phyloP scores from a whole-genome alignment of 1,139 yeast genomes.

The Pichia terricola region DNA sequence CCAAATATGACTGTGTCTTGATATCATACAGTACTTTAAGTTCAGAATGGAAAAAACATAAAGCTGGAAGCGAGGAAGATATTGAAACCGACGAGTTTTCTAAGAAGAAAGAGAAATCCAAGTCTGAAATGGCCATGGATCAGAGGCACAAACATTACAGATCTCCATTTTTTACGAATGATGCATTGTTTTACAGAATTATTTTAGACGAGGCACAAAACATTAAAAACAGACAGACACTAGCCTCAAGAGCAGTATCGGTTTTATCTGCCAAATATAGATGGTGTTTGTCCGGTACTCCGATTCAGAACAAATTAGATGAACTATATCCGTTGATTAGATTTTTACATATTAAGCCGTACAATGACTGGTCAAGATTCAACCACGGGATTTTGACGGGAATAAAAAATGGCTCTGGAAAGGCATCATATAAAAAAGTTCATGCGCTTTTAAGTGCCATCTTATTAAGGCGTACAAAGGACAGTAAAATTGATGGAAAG shows the following conservation, averaged over 20 bases:
- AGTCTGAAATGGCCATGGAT: constrained; percentile 15
- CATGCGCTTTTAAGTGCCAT: constrained; percentile 70
- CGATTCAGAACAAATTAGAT: constrained; percentile 78
- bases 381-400: constrained; percentile 51
- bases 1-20: constrained; percentile 59
- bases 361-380: constrained; percentile 50
- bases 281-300: constrained; percentile 90
- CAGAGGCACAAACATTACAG: constrained; percentile 33
- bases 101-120: neutral
- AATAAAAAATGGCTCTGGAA: constrained; percentile 33
- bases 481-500: constrained; percentile 66
- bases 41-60: constrained; percentile 60
- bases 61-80: constrained; percentile 26
- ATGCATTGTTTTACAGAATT: constrained; percentile 52
- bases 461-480: constrained; percentile 70
- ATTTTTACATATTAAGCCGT: constrained; percentile 63
- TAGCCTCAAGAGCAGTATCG: constrained; percentile 59
- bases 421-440: constrained; percentile 17
- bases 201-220: constrained; percentile 88
- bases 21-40: constrained; percentile 73
- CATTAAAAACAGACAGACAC: constrained; percentile 66
- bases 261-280: constrained; percentile 44
- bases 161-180: constrained; percentile 60
- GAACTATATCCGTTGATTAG: constrained; percentile 73
- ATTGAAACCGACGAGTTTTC: constrained; percentile 6